phyloP scores from a whole-genome alignment of 2,329 filamentous ascomycete species.

The Exophiala lecanii-corni region DNA sequence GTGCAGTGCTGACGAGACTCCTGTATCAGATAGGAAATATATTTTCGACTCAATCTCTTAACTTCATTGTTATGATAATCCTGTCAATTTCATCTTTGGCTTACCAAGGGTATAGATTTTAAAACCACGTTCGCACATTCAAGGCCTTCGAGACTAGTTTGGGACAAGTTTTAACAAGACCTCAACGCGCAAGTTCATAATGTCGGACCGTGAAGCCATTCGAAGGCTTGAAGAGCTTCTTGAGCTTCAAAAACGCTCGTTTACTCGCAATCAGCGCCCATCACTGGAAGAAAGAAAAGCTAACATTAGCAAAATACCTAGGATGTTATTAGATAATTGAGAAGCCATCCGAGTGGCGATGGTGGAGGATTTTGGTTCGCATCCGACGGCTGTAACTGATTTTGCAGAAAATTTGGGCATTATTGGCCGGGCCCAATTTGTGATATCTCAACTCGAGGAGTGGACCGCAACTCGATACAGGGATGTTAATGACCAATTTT shows the following conservation, averaged over 20 bases:
- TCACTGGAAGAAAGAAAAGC: slow-evolving; percentile 9
- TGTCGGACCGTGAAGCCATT: slow-evolving; percentile 19
- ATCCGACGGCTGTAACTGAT: slow-evolving; percentile 1
- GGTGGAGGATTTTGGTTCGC: slow-evolving; percentile 5
- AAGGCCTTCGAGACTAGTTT: too few relatives aligned
- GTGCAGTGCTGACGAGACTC: too few relatives aligned
- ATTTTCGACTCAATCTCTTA: too few relatives aligned
- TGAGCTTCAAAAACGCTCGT: slow-evolving; percentile 4
- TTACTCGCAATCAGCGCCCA: slow-evolving; percentile 2
- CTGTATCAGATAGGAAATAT: too few relatives aligned
- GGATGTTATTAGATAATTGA: slow-evolving; percentile 7
- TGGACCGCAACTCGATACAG: slow-evolving; percentile 5
- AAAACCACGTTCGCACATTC: too few relatives aligned
- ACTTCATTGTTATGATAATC: too few relatives aligned
- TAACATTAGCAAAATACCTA: slow-evolving; percentile 7
- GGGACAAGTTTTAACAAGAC: too few relatives aligned
- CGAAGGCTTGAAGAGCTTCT: slow-evolving; percentile 37
- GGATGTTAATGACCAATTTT: slow-evolving; percentile 8
- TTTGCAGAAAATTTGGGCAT: slow-evolving; percentile 7
- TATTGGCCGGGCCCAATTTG: slow-evolving; percentile 3
- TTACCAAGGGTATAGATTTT: too few relatives aligned
- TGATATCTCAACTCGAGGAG: slow-evolving; percentile 10
- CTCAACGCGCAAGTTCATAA: too few relatives aligned
- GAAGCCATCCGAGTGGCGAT: slow-evolving; percentile 8
- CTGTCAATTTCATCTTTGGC: too few relatives aligned